Conservation (phyloP, 345 rosid species). For the Moricandia moricandioides region DNA sequence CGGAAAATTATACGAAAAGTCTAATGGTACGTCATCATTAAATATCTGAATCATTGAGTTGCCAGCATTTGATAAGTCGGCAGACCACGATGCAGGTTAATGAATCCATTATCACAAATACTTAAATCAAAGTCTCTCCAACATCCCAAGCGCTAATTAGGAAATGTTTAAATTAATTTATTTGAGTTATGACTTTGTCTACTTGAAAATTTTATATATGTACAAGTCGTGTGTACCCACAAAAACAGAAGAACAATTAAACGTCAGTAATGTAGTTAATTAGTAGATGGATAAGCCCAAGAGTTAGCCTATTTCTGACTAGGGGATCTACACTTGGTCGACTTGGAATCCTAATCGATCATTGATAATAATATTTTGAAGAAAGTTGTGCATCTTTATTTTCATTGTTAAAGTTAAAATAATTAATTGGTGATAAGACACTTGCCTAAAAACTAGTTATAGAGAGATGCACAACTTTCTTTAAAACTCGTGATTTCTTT, state of each 20-base stretch:
- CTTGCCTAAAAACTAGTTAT: no score
- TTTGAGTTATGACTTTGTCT: slow-evolving; percentile 1
- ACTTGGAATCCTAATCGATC: neutral
- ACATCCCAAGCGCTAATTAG: slow-evolving; percentile 23
- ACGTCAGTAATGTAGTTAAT: neutral
- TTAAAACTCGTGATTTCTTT: no score
- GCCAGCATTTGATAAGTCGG: slow-evolving; percentile 24
- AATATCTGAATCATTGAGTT: slow-evolving; percentile 18
- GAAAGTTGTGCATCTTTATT: neutral
- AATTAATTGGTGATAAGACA: no score
- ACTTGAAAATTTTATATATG: neutral
- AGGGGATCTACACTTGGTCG: neutral
- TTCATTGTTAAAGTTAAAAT: neutral
- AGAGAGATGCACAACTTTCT: no score
- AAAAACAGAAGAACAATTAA: neutral
- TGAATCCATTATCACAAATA: slow-evolving; percentile 10
- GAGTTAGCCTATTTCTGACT: neutral
- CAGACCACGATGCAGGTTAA: slow-evolving; percentile 22
- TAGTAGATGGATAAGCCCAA: neutral
- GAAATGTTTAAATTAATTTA: neutral
- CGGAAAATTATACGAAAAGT: slow-evolving; percentile 19
- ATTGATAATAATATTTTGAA: neutral
- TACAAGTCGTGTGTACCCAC: neutral
- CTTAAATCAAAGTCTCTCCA: slow-evolving; percentile 17
- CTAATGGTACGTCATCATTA: slow-evolving; percentile 30